A percentile compares a stretch with the other conserved stretches of the same genome.
Evolutionary conservation across 805 yeast species (phyloP).

Genomic region (Candida sithepensis): DNA sequence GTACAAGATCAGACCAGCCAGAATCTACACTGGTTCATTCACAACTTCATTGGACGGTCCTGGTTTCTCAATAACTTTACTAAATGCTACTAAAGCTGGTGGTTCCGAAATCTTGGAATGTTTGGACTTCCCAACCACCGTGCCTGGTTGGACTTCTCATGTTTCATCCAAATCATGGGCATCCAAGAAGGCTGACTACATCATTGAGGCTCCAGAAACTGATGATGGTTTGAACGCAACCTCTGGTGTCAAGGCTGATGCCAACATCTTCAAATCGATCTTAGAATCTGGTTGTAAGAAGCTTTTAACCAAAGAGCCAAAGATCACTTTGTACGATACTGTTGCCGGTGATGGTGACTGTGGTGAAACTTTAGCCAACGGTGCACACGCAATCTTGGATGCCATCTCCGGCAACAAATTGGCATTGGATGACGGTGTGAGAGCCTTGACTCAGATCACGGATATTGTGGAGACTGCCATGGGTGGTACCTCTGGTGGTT

Average conservation of each 20-base stretch:
- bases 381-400: conserved; percentile 67
- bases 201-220: conserved; percentile 28
- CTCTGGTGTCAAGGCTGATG: conserved; percentile 28
- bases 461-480: conserved; percentile 80
- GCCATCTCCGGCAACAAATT: conserved; percentile 41
- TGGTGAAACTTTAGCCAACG: conserved; percentile 84
- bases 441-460: conserved; percentile 66
- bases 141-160: conserved; percentile 76
- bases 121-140: conserved; percentile 70
- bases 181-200: conserved; percentile 15
- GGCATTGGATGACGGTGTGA: conserved; percentile 46
- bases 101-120: conserved; percentile 45
- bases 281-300: conserved; percentile 48
- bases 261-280: conserved; percentile 29
- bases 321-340: conserved; percentile 80
- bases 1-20: conserved; percentile 58
- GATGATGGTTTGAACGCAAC: conserved; percentile 30
- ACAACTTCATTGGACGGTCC: conserved; percentile 91
- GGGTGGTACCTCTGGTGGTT: conserved; percentile 98
- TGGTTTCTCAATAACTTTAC: conserved; percentile 81
- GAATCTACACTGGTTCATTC: conserved; percentile 72
- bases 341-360: conserved; percentile 97
- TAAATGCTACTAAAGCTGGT: conserved; percentile 60
- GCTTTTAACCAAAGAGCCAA: conserved; percentile 67
- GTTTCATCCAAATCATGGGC: conserved; percentile 24